Evolutionary conservation across 257 asterid species (phyloP), one percentile per base, ranked within the genome.

Genomic region (Orobanche coerulescens): DNA sequence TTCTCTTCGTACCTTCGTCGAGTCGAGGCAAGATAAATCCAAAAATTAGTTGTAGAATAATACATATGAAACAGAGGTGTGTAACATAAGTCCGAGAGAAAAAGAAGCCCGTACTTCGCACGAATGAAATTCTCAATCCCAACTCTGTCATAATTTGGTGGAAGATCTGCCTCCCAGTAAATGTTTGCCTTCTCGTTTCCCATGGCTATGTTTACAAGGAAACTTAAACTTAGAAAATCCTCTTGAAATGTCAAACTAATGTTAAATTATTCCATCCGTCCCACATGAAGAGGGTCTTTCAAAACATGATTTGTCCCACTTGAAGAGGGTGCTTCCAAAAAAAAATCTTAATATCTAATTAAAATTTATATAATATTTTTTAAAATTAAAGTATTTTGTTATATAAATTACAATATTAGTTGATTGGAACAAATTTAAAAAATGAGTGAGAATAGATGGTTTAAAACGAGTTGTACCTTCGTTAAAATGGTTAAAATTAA

Each of bases 61-160:
- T 63, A 50, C 43, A 51, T 46, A 64, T 18, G 11, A 58, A 48
- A 72, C 8, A 69, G n/a, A 1, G 15, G 52, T 50, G 55, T 14
- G 43, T 23, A 8, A 28, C 23, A 23, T 30, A 70, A 58, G 47
- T 62, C 30, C 28, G 51, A 56, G 40, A 56, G 57, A 47, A 57
- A 20, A 73, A 70, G 40, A 46, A 56, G 68, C 19, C 43, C 91
- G 37, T 86, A 92, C 98, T 92, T 92, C n/a, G 98, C 98, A 55
- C 98, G 98, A 64, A 92, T 92, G 78, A 92, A 92, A 82, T 92
- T 88, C 81, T 92, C 98, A 65, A 92, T 84, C 74, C 98, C 98
- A 73, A 92, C 98, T 76, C 98, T 82, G 65, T 92, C 98, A 47
- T 92, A 92, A 71, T 92, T 92, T 23, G 95, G 94, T 44, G 98